Percentiles rank a stretch among this genome's conserved stretches.
Conservation (phyloP, 176 grass and related monocot species). For the Alopecurus myosuroides region DNA sequence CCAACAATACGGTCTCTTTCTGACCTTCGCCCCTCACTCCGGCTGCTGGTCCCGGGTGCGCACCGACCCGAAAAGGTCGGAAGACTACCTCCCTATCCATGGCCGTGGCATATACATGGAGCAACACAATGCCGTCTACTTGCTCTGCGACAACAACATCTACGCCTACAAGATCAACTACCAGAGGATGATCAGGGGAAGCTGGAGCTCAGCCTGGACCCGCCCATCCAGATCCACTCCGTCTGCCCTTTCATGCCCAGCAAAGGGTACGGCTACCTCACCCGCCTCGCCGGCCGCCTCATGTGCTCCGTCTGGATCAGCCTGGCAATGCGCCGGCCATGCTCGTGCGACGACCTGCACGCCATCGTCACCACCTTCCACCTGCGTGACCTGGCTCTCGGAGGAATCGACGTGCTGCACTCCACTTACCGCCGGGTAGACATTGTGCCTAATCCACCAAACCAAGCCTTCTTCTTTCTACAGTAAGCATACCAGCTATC, state of each 20-base stretch:
- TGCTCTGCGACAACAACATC: too few species aligned
- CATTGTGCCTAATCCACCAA: background rate
- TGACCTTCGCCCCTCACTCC: background rate
- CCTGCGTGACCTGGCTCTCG: too few species aligned
- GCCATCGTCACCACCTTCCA: too few species aligned
- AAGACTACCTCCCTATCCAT: background rate
- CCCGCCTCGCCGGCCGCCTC: too few species aligned
- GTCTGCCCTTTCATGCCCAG: background rate
- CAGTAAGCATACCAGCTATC: background rate
- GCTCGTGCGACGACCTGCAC: too few species aligned
- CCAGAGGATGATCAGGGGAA: background rate
- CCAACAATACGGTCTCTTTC: too few species aligned
- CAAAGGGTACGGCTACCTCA: background rate
- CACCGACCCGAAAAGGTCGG: background rate
- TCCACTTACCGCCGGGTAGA: background rate
- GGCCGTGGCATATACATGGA: too few species aligned
- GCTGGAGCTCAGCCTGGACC: background rate
- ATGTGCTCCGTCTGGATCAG: too few species aligned
- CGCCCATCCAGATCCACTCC: background rate
- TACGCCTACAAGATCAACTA: too few species aligned
- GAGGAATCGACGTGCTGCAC: too few species aligned
- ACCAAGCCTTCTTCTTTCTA: background rate
- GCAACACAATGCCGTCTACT: too few species aligned
- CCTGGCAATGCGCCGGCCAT: too few species aligned
- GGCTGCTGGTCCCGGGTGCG: background rate